Evolutionary conservation across 2,329 filamentous ascomycete species (phyloP).

Genomic region (Alternaria atra): DNA sequence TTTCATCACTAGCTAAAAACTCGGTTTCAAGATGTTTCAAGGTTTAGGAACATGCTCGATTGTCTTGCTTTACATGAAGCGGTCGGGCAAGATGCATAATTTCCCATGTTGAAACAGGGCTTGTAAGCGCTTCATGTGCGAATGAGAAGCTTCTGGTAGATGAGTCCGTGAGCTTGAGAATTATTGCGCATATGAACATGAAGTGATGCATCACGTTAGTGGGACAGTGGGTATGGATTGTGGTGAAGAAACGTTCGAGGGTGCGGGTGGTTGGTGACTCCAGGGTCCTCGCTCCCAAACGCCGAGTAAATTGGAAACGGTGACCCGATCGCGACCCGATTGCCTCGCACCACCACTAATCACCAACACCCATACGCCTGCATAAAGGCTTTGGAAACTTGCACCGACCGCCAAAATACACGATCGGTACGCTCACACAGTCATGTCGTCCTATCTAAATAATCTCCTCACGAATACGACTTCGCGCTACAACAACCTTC

Average conservation of each 20-base stretch:
- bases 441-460: slow-evolving; percentile 77
- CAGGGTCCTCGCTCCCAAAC: slow-evolving; percentile 17
- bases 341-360: slow-evolving; percentile 11
- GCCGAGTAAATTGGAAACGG: slow-evolving; percentile 25
- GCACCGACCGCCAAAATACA: background rate
- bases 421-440: slow-evolving; percentile 6
- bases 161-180: background rate
- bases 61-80: slow-evolving; percentile 4
- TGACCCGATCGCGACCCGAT: slow-evolving; percentile 13
- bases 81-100: background rate
- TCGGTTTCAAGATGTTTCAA: slow-evolving; percentile 9
- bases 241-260: background rate
- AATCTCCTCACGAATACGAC: slow-evolving; percentile 69
- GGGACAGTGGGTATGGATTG: background rate
- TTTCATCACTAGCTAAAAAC: background rate
- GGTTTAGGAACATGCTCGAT: background rate
- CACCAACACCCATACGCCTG: slow-evolving; percentile 7
- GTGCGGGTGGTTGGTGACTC: slow-evolving; percentile 2
- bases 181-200: background rate
- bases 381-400: slow-evolving; percentile 4
- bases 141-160: background rate
- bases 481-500: slow-evolving; percentile 66
- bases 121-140: background rate
- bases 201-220: background rate
- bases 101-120: background rate